phyloP scores from a whole-genome alignment of 2,329 filamentous ascomycete species.

The Ploettnerulaceae sp. region DNA sequence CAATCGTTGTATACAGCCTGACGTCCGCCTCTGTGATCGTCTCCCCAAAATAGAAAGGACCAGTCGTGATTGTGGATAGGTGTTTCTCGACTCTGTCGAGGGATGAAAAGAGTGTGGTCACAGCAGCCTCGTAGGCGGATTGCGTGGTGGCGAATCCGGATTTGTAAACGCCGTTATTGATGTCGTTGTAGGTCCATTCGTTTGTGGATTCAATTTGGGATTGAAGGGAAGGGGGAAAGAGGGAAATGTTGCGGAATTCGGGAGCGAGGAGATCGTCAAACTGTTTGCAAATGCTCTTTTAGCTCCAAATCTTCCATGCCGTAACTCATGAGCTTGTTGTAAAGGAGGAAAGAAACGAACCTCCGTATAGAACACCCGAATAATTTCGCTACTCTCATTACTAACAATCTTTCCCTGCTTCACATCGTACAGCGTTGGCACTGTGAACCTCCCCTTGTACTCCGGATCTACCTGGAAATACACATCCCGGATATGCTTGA shows the following conservation, averaged over 20 bases:
- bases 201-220: constrained; percentile 68
- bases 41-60: constrained; percentile 72
- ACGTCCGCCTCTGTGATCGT: constrained; percentile 78
- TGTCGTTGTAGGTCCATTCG: constrained; percentile 71
- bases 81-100: constrained; percentile 74
- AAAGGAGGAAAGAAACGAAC: constrained; percentile 44
- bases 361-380: constrained; percentile 75
- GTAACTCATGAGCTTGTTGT: neutral
- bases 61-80: constrained; percentile 43
- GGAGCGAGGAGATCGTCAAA: constrained; percentile 69
- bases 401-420: constrained; percentile 66
- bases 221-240: constrained; percentile 63
- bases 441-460: constrained; percentile 65
- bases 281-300: constrained; percentile 38
- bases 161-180: constrained; percentile 71
- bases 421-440: constrained; percentile 63
- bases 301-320: constrained; percentile 1
- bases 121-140: constrained; percentile 73
- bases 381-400: constrained; percentile 81
- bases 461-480: constrained; percentile 62
- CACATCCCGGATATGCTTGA: constrained; percentile 61
- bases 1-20: constrained; percentile 59
- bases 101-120: constrained; percentile 65
- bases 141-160: constrained; percentile 82
- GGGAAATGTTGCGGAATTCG: constrained; percentile 54